A percentile compares a stretch with the other conserved stretches of the same genome.
Conservation (phyloP, 1,139 yeast species). For the Debaryomyces subglobosus region DNA sequence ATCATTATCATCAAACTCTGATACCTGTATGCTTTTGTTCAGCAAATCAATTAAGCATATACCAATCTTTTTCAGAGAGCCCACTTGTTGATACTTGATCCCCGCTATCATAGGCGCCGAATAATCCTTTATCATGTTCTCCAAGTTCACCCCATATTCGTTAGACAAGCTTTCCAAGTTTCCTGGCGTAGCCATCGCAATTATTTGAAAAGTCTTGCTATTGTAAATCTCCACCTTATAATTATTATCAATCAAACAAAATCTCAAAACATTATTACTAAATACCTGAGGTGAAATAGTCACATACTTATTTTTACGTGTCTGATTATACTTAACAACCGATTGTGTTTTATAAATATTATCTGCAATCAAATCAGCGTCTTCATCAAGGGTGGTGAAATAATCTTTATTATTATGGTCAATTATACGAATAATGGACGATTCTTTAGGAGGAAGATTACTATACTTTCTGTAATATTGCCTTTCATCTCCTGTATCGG, state of each 20-base stretch:
- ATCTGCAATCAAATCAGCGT: constrained; percentile 83
- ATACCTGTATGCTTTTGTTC: constrained; percentile 63
- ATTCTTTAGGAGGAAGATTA: constrained; percentile 52
- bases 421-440: constrained; percentile 60
- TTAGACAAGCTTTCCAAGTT: constrained; percentile 58
- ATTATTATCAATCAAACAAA: constrained; percentile 71
- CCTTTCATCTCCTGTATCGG: constrained; percentile 64
- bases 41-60: constrained; percentile 80
- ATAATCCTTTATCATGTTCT: constrained; percentile 62
- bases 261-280: constrained; percentile 59
- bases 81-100: constrained; percentile 56
- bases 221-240: constrained; percentile 73
- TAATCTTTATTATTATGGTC: constrained; percentile 74
- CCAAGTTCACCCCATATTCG: constrained; percentile 59
- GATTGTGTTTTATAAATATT: constrained; percentile 79
- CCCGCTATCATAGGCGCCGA: constrained; percentile 78
- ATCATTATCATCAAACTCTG: constrained; percentile 87
- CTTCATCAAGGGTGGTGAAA: constrained; percentile 74
- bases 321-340: constrained; percentile 61
- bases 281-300: constrained; percentile 80
- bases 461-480: constrained; percentile 64
- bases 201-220: constrained; percentile 58
- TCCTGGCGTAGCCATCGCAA: constrained; percentile 84
- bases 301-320: constrained; percentile 61
- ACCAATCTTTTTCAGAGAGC: constrained; percentile 60